Base-by-base conservation (phyloP, 805 yeast species). In the Pichia rugopelliculosa region DNA sequence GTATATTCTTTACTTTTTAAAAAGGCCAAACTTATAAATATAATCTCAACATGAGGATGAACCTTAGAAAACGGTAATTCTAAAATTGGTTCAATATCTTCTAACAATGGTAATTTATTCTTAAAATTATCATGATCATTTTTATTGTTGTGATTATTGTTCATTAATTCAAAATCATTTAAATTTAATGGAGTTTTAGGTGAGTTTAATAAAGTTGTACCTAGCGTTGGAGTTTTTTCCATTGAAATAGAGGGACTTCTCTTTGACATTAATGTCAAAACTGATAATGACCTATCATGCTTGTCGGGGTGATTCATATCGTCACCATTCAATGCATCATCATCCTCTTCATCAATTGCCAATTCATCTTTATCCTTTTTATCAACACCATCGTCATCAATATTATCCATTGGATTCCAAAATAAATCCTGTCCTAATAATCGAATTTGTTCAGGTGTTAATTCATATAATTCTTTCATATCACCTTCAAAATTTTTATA, bases 1-100 rank as follows among this genome's bases (percentile, higher is more conserved):
- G 84, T 79, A 55, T 79, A 79, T 56, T 85, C 90, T 63, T 84
- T 83, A 44, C 91, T 81, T 64, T 87, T 87, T 54, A 90, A 69
- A 36, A 90, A 76, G 1, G 96, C 87, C 42, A 89, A 69, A 42
- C 87, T 80, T 3, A 86, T 76, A 59, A 88, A 90, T 1, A 85
- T 66, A 30, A 88, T 72, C 66, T 85, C 89, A 26, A 82, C 73
- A 59, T 87, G 95, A 1, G 88, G 84, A 59, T 84, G 87, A 21
- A 85, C 66, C 43, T 72, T 69, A 0, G 89, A 75, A 64, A 77
- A 78, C 36, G 84, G 82, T 11, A 79, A 53, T 22, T 54, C 52
- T 6, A 41, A 18, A 23, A 56, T 48, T 17, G 62, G 60, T n/a
- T 60, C 65, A 30, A 59, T 52, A 21, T 59, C 64, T 18, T 52